phyloP scores from a whole-genome alignment of 176 grass and related monocot genomes.

The Triticum turgidum region DNA sequence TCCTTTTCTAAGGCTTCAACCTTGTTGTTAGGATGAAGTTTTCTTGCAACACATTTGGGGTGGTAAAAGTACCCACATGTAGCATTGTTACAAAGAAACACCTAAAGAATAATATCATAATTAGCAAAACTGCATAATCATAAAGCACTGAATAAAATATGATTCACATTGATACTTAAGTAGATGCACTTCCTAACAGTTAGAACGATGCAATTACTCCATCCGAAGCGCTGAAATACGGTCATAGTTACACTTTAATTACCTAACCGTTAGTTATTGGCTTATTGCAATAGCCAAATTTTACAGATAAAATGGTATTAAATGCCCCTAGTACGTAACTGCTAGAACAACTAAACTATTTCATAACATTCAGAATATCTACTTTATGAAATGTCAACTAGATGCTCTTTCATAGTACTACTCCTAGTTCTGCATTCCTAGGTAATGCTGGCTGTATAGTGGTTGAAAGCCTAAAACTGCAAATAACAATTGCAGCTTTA shows the following conservation, averaged over 20 bases:
- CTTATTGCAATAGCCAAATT: conserved; percentile 6
- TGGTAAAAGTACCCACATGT: conserved; percentile 98
- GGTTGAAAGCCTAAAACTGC: conserved; percentile 12
- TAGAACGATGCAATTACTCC: neutral
- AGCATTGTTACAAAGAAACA: conserved; percentile 91
- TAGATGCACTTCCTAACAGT: conserved; percentile 10
- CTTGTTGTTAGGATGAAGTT: conserved; percentile 48
- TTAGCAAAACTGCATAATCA: conserved; percentile 22
- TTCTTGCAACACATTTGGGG: conserved; percentile 72
- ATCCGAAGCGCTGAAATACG: neutral
- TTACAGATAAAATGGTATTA: neutral
- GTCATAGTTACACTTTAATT: neutral
- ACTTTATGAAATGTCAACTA: conserved; percentile 1
- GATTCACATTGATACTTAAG: neutral
- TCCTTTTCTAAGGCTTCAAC: conserved; percentile 50
- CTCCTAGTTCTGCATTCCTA: conserved; percentile 2
- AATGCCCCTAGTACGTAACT: neutral
- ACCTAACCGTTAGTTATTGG: neutral
- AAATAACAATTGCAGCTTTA: conserved; percentile 2
- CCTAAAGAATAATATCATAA: conserved; percentile 45
- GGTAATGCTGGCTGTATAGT: neutral
- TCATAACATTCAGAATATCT: neutral
- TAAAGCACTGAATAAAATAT: conserved; percentile 14
- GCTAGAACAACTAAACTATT: neutral
- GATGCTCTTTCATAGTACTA: neutral